Evolutionary conservation across 2,329 filamentous ascomycete genomes (phyloP).

Genomic region (Chaetomiaceae sp.): DNA sequence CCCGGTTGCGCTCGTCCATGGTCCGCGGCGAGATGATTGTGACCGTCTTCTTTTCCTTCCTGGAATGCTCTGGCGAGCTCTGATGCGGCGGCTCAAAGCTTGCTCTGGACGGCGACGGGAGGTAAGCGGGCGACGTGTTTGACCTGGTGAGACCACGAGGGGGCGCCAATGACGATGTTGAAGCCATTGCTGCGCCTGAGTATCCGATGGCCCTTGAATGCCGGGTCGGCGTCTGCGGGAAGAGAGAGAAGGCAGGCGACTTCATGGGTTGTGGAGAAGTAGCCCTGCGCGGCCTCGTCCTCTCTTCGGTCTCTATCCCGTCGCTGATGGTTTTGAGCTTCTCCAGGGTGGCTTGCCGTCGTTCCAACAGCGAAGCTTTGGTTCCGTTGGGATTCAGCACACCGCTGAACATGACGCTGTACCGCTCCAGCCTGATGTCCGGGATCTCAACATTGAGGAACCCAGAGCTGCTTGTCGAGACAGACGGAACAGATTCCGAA

Average conservation of each 20-base stretch:
- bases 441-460: constrained; percentile 77
- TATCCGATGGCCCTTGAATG: constrained; percentile 4
- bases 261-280: constrained; percentile 45
- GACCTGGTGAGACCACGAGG: constrained; percentile 41
- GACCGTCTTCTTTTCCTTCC: constrained; percentile 25
- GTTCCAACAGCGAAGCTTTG: constrained; percentile 45
- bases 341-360: constrained; percentile 56
- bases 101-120: constrained; percentile 41
- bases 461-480: constrained; percentile 27
- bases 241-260: constrained; percentile 45
- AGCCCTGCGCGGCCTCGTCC: constrained; percentile 37
- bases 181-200: constrained; percentile 9
- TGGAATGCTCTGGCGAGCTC: constrained; percentile 10
- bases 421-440: constrained; percentile 74
- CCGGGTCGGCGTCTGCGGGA: constrained; percentile 36
- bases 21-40: constrained; percentile 27
- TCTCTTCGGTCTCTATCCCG: constrained; percentile 36
- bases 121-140: constrained; percentile 50
- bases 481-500: neutral
- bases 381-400: constrained; percentile 52
- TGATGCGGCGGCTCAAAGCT: constrained; percentile 32
- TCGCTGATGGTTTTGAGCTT: constrained; percentile 53
- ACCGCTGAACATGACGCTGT: constrained; percentile 87
- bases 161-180: constrained; percentile 18
- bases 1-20: constrained; percentile 27